These are phyloP conservation scores for Candida piceae DNA, from an alignment of 805 yeast genomes.

Conservation along the genomic window DNA sequence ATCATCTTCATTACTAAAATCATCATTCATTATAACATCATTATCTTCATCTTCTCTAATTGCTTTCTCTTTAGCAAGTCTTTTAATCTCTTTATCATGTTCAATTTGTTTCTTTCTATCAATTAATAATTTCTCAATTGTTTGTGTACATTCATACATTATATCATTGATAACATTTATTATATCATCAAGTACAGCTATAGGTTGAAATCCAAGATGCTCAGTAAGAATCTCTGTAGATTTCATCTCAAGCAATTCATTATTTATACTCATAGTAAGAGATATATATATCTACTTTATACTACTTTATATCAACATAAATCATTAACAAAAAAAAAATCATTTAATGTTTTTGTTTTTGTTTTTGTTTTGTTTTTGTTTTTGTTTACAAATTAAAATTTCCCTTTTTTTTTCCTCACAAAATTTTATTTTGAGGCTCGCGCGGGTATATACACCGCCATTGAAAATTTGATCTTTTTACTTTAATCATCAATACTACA, in stretches of 20 bases:
- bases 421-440: too few species aligned
- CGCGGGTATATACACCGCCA: too few species aligned
- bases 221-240: constrained; percentile 62
- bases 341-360: too few species aligned
- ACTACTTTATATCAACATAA: too few species aligned
- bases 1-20: constrained; percentile 7
- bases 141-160: constrained; percentile 75
- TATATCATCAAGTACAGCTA: constrained; percentile 77
- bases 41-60: constrained; percentile 20
- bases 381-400: too few species aligned
- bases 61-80: constrained; percentile 5
- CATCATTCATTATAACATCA: constrained; percentile 25
- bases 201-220: constrained; percentile 81
- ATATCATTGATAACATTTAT: constrained; percentile 83
- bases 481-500: not conserved
- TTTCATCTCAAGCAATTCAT: constrained; percentile 12
- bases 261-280: not conserved
- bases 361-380: too few species aligned
- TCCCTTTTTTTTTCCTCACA: too few species aligned
- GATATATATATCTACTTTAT: too few species aligned
- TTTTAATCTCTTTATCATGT: constrained; percentile 15
- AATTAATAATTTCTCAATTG: constrained; percentile 61
- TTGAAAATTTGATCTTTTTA: too few species aligned
- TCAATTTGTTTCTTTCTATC: constrained; percentile 29
- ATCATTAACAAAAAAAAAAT: not conserved